Evolutionary conservation across 2,329 filamentous ascomycete species (phyloP), one percentile per base, ranked within the genome.

Genomic region (Cadophora sp.): DNA sequence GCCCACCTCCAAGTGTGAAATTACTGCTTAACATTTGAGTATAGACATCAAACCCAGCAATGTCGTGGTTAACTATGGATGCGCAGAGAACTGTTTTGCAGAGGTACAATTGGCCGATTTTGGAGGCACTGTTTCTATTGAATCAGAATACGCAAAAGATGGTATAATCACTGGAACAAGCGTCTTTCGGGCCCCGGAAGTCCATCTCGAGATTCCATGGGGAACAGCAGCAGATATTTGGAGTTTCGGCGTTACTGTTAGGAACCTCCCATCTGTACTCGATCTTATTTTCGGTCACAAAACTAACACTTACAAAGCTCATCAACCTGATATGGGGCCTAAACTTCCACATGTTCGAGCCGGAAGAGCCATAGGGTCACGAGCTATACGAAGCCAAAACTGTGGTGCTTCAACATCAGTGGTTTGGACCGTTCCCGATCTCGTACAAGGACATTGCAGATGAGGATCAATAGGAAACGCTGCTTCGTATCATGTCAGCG

Each of bases 41-140:
- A n/a, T 53, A 72, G 70, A 72, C 60, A 50, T 72, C 24, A 80
- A 80, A 62, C 77, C 73, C 11, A 71, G 78, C 47, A 80, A 80
- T 66, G 71, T 80, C 1, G 39, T 70, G 7, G 64, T 72, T n/a
- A 66, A 70, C 27, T 70, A 70, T 64, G 64, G 65, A 45, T 39
- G 62, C 43, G 50, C 16, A n/a, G 14, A 33, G 14, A 6, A 18
- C 39, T 51, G 62, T 22, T 64, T 64, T 59, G 27, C 22, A 64
- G 62, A 64, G 51, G 62, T 64, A 59, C 51, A 64, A 51, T 41
- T 64, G 22, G 51, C 39, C 20, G 71, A 70, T 55, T 65, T 55
- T 33, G 68, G 69, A 16, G 65, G 64, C 51, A 50, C 27, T 48
- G 18, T 72, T 69, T 66, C 68, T 68, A 18, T 58, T 62, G 33